These are phyloP conservation scores for Clonostachys rhizophaga DNA, from an alignment of 2,329 filamentous ascomycete species.

Conservation along the genomic window DNA sequence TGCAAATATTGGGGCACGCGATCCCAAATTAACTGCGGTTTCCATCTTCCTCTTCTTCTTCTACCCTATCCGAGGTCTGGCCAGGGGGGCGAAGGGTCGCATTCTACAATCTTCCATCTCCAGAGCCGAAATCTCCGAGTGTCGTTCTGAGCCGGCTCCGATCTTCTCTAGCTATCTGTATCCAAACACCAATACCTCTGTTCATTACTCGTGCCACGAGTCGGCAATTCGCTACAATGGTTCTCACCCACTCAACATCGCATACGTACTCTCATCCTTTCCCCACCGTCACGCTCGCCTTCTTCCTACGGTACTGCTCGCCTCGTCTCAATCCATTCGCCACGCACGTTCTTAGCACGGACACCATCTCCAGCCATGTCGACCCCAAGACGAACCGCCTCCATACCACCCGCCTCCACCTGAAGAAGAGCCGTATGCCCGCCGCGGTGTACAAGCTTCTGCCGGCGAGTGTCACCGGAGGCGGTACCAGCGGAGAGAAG, in stretches of 20 bases:
- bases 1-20: no score
- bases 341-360: slow-evolving; percentile 76
- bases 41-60: no score
- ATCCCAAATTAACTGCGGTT: no score
- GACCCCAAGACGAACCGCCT: slow-evolving; percentile 71
- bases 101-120: no score
- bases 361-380: slow-evolving; percentile 71
- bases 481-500: slow-evolving; percentile 53
- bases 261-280: slow-evolving; percentile 78
- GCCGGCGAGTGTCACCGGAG: slow-evolving; percentile 64
- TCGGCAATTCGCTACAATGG: slow-evolving; percentile 37
- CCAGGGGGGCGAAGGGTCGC: no score
- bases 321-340: slow-evolving; percentile 71
- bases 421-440: slow-evolving; percentile 78
- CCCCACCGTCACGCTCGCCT: slow-evolving; percentile 80
- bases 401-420: slow-evolving; percentile 73
- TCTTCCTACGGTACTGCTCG: slow-evolving; percentile 80
- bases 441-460: slow-evolving; percentile 71
- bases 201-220: neutral
- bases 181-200: no score
- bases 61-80: no score
- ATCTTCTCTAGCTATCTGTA: no score
- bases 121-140: no score
- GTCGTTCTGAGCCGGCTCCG: no score
- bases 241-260: slow-evolving; percentile 60